These are phyloP conservation scores for Diplocarpon rosae DNA, from an alignment of 2,329 filamentous ascomycete genomes.

Conservation along the genomic window DNA sequence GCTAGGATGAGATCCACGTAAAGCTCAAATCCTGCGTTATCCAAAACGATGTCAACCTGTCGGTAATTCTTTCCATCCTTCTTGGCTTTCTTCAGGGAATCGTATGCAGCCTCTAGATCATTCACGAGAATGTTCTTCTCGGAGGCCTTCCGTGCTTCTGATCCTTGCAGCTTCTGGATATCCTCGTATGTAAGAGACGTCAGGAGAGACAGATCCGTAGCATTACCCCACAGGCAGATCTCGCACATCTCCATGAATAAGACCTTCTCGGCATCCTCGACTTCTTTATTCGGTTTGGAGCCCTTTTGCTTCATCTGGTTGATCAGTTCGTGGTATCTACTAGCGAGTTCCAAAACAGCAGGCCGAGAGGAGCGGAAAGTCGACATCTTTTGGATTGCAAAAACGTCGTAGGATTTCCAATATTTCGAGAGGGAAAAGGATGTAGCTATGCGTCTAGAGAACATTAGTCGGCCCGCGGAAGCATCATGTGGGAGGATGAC, in stretches of 20 bases:
- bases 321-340: conserved; percentile 66
- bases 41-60: conserved; percentile 85
- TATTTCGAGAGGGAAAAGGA: conserved; percentile 65
- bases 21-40: conserved; percentile 95
- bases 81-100: conserved; percentile 53
- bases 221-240: conserved; percentile 95
- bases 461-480: background rate
- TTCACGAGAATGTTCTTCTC: conserved; percentile 91
- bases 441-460: conserved; percentile 60
- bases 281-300: conserved; percentile 13
- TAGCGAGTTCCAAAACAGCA: conserved; percentile 71
- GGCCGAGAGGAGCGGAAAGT: conserved; percentile 88
- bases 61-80: conserved; percentile 54
- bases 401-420: conserved; percentile 88
- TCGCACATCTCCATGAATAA: conserved; percentile 90
- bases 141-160: conserved; percentile 70
- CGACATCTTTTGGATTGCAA: conserved; percentile 77
- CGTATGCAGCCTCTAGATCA: conserved; percentile 65
- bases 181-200: conserved; percentile 89
- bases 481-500: conserved; percentile 22
- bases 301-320: conserved; percentile 48
- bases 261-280: conserved; percentile 57
- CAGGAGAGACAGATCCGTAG: conserved; percentile 83
- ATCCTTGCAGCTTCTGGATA: conserved; percentile 91
- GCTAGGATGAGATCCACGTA: conserved; percentile 91